These are phyloP conservation scores for Leucocoprinus birnbaumii DNA, from an alignment of 768 basidiomycete species.

Conservation along the genomic window DNA sequence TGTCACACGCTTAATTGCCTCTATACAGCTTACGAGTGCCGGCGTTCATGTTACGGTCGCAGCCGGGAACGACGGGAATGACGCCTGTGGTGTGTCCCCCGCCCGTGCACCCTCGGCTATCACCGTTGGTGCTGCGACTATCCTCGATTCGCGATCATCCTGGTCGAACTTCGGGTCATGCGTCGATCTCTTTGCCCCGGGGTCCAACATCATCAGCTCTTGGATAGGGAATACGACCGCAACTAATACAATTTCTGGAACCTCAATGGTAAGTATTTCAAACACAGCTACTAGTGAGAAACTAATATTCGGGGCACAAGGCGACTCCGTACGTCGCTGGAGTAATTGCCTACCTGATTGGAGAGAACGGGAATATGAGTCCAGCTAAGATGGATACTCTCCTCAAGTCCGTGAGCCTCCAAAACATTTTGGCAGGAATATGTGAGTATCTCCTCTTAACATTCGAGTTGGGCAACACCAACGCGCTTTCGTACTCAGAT, in stretches of 20 bases:
- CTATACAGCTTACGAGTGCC: conserved; percentile 18
- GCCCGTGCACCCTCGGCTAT: conserved; percentile 27
- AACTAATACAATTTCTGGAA: conserved; percentile 21
- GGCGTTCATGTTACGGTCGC: conserved; percentile 28
- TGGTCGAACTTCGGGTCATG: conserved; percentile 33
- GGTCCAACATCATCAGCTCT: conserved; percentile 21
- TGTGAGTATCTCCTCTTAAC: too few relatives aligned
- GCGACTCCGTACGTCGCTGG: conserved; percentile 34
- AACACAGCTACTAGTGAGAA: neutral
- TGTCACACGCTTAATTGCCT: too few relatives aligned
- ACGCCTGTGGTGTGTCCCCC: conserved; percentile 26
- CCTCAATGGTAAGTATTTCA: conserved; percentile 20
- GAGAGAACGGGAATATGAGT: conserved; percentile 24
- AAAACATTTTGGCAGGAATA: too few relatives aligned
- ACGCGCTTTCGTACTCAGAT: too few relatives aligned
- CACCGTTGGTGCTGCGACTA: conserved; percentile 30
- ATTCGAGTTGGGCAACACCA: too few relatives aligned
- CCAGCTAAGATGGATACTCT: conserved; percentile 27
- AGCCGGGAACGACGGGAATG: conserved; percentile 26
- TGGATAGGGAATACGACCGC: conserved; percentile 24
- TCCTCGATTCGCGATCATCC: conserved; percentile 23
- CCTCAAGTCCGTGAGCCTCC: too few relatives aligned
- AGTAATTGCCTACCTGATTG: conserved; percentile 33
- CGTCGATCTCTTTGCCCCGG: conserved; percentile 33
- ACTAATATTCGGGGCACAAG: neutral